Percentiles rank a stretch among this genome's conserved stretches.
These are phyloP conservation scores for Asterophora parasitica DNA, from an alignment of 768 basidiomycete species.

Conservation along the genomic window DNA sequence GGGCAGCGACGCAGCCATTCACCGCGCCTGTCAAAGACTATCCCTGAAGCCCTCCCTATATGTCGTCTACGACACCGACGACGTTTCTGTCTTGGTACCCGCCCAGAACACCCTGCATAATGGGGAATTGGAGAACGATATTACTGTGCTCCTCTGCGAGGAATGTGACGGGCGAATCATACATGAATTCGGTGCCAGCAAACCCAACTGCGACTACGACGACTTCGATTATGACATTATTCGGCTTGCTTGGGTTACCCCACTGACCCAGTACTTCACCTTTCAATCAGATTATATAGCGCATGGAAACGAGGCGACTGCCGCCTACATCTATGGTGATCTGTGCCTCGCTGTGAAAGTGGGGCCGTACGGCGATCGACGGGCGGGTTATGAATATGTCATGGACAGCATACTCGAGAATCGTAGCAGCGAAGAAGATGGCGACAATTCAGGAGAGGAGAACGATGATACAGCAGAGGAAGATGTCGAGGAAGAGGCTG, in stretches of 20 bases:
- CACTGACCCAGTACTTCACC: neutral
- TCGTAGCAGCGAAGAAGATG: no score
- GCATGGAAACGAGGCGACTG: constrained; percentile 5
- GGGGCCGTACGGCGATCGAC: constrained; percentile 1
- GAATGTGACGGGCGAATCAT: no score
- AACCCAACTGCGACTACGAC: no score
- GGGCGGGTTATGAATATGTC: no score
- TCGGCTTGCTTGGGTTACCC: no score
- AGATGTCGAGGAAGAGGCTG: no score
- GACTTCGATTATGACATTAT: no score
- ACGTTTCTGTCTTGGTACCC: neutral
- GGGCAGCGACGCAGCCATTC: constrained; percentile 24
- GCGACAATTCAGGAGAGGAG: no score
- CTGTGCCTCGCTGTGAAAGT: constrained; percentile 3
- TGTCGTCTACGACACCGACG: neutral
- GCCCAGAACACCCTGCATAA: neutral
- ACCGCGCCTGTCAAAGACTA: constrained; percentile 13
- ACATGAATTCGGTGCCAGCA: no score
- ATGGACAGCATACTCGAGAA: no score
- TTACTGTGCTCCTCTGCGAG: no score
- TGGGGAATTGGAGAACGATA: neutral
- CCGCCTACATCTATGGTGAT: constrained; percentile 4
- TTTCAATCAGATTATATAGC: neutral
- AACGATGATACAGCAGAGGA: no score
- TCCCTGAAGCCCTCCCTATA: neutral